Conservation (phyloP, 768 basidiomycete species). For the Auricularia auricula-judae region DNA sequence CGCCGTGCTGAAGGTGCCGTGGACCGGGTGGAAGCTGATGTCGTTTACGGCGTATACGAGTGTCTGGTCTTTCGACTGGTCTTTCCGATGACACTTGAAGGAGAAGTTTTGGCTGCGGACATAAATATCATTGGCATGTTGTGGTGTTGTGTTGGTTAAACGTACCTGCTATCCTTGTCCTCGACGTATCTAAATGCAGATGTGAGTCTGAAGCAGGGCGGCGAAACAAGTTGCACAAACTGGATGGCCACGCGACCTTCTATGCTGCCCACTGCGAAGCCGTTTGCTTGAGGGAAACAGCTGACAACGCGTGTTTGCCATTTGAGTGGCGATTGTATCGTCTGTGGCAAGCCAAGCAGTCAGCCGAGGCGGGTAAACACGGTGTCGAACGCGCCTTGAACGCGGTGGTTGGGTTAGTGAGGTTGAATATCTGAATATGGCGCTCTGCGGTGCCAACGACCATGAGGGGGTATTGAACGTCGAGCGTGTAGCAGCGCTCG, state of each 20-base stretch:
- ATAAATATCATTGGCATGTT: constrained; percentile 2
- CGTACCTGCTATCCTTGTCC: constrained; percentile 65
- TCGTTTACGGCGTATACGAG: constrained; percentile 77
- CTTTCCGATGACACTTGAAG: constrained; percentile 73
- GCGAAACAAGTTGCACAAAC: constrained; percentile 35
- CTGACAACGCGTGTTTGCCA: constrained; percentile 86
- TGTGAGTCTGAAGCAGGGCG: not conserved
- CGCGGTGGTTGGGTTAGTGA: constrained; percentile 65
- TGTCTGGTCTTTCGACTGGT: constrained; percentile 51
- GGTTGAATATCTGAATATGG: constrained; percentile 81
- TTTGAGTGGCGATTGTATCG: constrained; percentile 76
- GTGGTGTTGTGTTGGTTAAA: not conserved
- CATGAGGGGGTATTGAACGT: constrained; percentile 70
- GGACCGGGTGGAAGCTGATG: constrained; percentile 74
- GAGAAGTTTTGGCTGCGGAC: constrained; percentile 62
- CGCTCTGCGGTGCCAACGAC: constrained; percentile 91
- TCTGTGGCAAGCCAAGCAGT: constrained; percentile 31
- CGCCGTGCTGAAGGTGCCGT: constrained; percentile 78
- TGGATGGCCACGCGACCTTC: constrained; percentile 94
- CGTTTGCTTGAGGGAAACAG: constrained; percentile 68
- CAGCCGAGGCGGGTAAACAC: constrained; percentile 2
- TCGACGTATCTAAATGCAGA: constrained; percentile 57
- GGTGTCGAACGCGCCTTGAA: constrained; percentile 47
- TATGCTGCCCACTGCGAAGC: constrained; percentile 77
- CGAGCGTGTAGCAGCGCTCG: constrained; percentile 83